phyloP scores from a whole-genome alignment of 257 asterid genomes.

The Primulina eburnea region DNA sequence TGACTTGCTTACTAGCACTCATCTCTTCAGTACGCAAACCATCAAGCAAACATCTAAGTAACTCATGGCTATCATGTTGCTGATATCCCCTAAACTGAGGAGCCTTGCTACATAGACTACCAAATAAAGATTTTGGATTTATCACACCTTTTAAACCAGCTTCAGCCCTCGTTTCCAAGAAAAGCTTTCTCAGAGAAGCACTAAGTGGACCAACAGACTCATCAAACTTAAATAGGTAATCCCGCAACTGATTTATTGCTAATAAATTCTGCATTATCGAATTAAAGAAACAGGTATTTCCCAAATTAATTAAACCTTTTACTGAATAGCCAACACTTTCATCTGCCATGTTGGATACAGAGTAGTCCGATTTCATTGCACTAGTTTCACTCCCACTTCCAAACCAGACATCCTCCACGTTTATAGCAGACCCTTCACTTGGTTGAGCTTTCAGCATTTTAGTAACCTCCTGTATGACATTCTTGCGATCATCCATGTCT shows the following conservation, averaged over 20 bases:
- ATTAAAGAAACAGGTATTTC: slow-evolving; percentile 94
- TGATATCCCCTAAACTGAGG: slow-evolving; percentile 91
- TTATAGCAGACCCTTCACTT: slow-evolving; percentile 39
- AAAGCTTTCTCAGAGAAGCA: slow-evolving; percentile 62
- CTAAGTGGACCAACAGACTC: slow-evolving; percentile 67
- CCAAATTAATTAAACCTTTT: slow-evolving; percentile 84
- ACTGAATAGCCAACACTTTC: slow-evolving; percentile 36
- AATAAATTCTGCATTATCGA: slow-evolving; percentile 76
- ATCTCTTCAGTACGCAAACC: slow-evolving; percentile 69
- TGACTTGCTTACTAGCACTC: slow-evolving; percentile 41
- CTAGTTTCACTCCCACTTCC: slow-evolving; percentile 54
- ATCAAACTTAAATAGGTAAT: slow-evolving; percentile 47
- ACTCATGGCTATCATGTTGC: slow-evolving; percentile 94
- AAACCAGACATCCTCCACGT: slow-evolving; percentile 78
- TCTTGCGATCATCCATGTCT: slow-evolving; percentile 41
- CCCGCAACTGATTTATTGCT: slow-evolving; percentile 57
- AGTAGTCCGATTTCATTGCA: slow-evolving; percentile 42
- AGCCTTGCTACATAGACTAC: slow-evolving; percentile 69
- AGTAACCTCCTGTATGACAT: slow-evolving; percentile 50
- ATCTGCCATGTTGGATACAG: slow-evolving; percentile 31
- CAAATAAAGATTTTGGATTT: slow-evolving; percentile 70
- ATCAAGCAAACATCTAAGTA: slow-evolving; percentile 85
- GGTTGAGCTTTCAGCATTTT: slow-evolving; percentile 53
- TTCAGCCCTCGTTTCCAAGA: slow-evolving; percentile 48
- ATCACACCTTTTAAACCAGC: slow-evolving; percentile 48